phyloP scores from a whole-genome alignment of 2,329 filamentous ascomycete genomes.

The Corynespora cassiicola region DNA sequence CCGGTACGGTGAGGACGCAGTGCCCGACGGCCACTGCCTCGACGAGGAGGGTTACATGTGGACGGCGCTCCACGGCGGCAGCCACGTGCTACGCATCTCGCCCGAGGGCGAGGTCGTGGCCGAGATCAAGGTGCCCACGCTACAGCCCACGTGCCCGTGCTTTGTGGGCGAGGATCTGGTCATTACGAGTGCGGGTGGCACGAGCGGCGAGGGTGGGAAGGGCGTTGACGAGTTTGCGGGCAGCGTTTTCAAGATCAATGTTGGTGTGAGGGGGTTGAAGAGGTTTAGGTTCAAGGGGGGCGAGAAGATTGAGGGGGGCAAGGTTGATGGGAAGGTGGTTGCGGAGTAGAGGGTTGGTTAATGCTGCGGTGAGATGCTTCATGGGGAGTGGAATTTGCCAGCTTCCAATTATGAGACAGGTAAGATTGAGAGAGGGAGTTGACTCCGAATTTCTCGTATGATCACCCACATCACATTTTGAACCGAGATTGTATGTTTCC shows the following conservation, averaged over 20 bases:
- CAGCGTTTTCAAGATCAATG: constrained; percentile 76
- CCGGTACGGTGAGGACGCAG: constrained; percentile 50
- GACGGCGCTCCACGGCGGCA: constrained; percentile 84
- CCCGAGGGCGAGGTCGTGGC: constrained; percentile 74
- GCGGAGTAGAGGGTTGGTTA: constrained; percentile 22
- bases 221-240: constrained; percentile 71
- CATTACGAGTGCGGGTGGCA: constrained; percentile 73
- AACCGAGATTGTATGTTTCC: too few species aligned
- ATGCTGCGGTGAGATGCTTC: not conserved
- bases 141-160: constrained; percentile 79
- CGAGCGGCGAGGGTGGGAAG: constrained; percentile 60
- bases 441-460: too few species aligned
- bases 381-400: not conserved
- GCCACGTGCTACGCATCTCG: constrained; percentile 76
- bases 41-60: constrained; percentile 87
- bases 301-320: constrained; percentile 33
- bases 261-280: constrained; percentile 69
- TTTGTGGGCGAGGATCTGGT: constrained; percentile 78
- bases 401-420: not conserved
- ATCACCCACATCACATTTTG: too few species aligned
- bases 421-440: too few species aligned
- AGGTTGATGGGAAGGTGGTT: constrained; percentile 34
- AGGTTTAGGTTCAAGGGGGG: constrained; percentile 44
- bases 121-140: constrained; percentile 77
- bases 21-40: constrained; percentile 84